Conservation (phyloP, 2,329 filamentous ascomycete genomes). For the Blastomyces gilchristii region DNA sequence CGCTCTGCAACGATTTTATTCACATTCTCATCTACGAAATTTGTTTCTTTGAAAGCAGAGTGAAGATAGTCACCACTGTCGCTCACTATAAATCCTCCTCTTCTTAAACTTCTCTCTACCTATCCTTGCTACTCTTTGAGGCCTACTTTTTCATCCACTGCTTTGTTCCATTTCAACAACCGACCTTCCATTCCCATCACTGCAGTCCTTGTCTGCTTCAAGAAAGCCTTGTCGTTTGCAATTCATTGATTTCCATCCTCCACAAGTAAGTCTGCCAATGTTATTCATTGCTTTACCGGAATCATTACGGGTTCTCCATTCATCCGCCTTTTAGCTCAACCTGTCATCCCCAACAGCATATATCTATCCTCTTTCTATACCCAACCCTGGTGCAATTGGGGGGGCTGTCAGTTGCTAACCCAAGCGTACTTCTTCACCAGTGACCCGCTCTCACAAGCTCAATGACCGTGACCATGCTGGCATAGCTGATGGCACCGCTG, state of each 20-base stretch:
- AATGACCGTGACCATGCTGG: constrained; percentile 86
- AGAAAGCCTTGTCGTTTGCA: neutral
- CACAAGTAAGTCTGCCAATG: neutral
- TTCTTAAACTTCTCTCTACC: neutral
- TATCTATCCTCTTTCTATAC: neutral
- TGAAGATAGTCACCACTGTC: neutral
- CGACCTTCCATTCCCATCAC: neutral
- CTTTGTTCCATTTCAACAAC: neutral
- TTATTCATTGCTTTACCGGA: neutral
- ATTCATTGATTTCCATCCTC: neutral
- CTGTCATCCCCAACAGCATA: neutral
- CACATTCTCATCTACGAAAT: neutral
- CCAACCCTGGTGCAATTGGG: neutral
- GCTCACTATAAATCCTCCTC: neutral
- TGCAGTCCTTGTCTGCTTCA: neutral
- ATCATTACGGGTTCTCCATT: neutral
- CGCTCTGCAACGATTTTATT: neutral
- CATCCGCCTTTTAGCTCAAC: neutral
- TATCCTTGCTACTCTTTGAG: neutral
- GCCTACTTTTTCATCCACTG: neutral
- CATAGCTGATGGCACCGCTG: constrained; percentile 61
- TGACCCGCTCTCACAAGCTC: constrained; percentile 96
- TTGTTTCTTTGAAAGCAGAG: neutral
- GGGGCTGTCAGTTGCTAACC: neutral
- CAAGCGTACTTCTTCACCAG: constrained; percentile 40